Percentiles rank a stretch among this genome's conserved stretches.
phyloP scores from a whole-genome alignment of 192 early-diverging fungal genomes.

The Dissophora globulifera region DNA sequence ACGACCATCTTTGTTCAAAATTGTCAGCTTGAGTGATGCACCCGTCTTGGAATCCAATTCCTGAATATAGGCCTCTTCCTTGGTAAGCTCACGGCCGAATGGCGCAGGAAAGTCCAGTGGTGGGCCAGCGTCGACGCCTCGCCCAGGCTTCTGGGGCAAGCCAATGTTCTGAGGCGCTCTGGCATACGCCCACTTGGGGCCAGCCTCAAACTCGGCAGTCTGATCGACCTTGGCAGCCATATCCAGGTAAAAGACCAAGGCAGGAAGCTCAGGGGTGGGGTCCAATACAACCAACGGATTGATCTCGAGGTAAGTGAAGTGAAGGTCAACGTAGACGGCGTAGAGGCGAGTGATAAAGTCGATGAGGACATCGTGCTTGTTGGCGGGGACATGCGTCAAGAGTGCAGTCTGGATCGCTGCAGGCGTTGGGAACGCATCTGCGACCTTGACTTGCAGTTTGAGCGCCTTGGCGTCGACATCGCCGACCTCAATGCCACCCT shows the following conservation, averaged over 20 bases:
- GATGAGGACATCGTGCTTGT: conserved; percentile 80
- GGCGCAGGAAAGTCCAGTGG: conserved; percentile 97
- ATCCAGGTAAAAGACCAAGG: conserved; percentile 92
- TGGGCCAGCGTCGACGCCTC: conserved; percentile 77
- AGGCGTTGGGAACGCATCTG: conserved; percentile 76
- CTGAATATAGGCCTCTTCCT: conserved; percentile 98
- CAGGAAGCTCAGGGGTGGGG: conserved; percentile 58
- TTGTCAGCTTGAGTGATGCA: conserved; percentile 97
- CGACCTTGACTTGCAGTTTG: conserved; percentile 85
- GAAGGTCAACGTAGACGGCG: conserved; percentile 94
- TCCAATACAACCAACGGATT: conserved; percentile 97
- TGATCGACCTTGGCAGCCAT: conserved; percentile 99
- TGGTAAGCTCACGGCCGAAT: conserved; percentile 95
- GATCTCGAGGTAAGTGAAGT: conserved; percentile 99
- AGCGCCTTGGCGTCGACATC: conserved; percentile 98
- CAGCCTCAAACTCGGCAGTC: conserved; percentile 96
- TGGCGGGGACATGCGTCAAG: conserved; percentile 74
- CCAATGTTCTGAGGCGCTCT: conserved; percentile 70
- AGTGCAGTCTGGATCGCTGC: conserved; percentile 73
- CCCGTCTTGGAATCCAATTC: conserved; percentile 99
- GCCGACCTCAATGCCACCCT: conserved; percentile 98
- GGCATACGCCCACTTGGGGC: conserved; percentile 95
- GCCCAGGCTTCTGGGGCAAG: conserved; percentile 27
- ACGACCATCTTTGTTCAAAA: conserved; percentile 94
- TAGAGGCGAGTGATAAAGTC: conserved; percentile 95